Conservation (phyloP, 2,329 filamentous ascomycete species). For the Spiromastix sp. region DNA sequence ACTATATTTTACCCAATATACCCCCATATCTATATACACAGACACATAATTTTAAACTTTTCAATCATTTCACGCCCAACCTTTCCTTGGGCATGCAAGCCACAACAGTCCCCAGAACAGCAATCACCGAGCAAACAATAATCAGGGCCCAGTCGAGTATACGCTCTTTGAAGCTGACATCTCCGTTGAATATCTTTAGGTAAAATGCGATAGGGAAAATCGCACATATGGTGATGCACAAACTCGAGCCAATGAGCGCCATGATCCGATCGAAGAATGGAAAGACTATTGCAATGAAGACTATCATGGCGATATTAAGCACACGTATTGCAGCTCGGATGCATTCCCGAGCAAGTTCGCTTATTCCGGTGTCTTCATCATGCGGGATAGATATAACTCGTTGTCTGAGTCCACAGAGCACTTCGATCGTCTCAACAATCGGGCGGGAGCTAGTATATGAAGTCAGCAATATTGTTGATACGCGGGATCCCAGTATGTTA, state of each 20-base stretch:
- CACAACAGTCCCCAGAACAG: slow-evolving; percentile 70
- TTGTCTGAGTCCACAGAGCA: slow-evolving; percentile 62
- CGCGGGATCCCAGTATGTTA: too few relatives aligned
- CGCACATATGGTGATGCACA: slow-evolving; percentile 91
- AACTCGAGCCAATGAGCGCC: slow-evolving; percentile 76
- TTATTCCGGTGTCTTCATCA: neutral
- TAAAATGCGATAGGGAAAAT: slow-evolving; percentile 85
- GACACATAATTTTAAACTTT: too few relatives aligned
- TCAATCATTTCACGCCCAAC: slow-evolving; percentile 2
- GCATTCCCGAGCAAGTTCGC: neutral
- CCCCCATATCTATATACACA: too few relatives aligned
- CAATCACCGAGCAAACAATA: slow-evolving; percentile 57
- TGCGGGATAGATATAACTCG: slow-evolving; percentile 18
- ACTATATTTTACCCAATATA: too few relatives aligned
- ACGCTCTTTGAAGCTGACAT: slow-evolving; percentile 56
- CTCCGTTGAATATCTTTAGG: slow-evolving; percentile 72
- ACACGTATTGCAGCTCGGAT: slow-evolving; percentile 53
- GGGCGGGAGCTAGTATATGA: slow-evolving; percentile 53
- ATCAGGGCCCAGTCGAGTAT: slow-evolving; percentile 60
- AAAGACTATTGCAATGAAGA: slow-evolving; percentile 61
- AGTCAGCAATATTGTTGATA: slow-evolving; percentile 15
- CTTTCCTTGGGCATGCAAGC: slow-evolving; percentile 67
- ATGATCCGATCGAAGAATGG: slow-evolving; percentile 85
- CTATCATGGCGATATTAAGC: slow-evolving; percentile 57
- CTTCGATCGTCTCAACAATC: slow-evolving; percentile 75